phyloP scores from a whole-genome alignment of 139 green algal genomes.

The Monoraphidium neglectum region DNA sequence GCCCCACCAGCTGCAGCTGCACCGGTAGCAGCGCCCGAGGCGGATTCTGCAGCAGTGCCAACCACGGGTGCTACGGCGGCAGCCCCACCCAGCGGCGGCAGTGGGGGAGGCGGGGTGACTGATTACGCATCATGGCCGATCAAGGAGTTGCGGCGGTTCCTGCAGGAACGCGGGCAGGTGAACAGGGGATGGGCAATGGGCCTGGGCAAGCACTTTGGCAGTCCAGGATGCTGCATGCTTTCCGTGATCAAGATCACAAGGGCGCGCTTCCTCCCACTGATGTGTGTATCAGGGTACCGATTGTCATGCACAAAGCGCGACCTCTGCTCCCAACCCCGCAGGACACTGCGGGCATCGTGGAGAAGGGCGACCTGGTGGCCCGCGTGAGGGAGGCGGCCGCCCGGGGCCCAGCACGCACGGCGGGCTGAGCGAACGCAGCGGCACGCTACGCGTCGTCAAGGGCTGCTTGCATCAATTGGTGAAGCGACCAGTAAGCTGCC shows the following conservation, averaged over 20 bases:
- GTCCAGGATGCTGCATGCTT: neutral
- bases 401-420: neutral
- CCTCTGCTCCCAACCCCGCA: neutral
- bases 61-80: neutral
- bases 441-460: no score
- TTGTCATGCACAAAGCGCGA: neutral
- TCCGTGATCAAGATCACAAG: neutral
- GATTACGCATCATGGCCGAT: conserved; percentile 66
- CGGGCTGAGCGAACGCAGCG: neutral
- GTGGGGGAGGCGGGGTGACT: neutral
- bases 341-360: conserved; percentile 53
- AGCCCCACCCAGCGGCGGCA: neutral
- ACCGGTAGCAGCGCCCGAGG: neutral
- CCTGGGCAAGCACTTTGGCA: neutral
- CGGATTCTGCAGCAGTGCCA: neutral
- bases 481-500: no score
- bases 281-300: neutral
- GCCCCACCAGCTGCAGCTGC: neutral
- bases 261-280: neutral
- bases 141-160: conserved; percentile 73
- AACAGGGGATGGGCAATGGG: neutral
- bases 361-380: conserved; percentile 71
- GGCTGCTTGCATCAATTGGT: no score
- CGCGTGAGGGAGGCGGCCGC: conserved; percentile 38
- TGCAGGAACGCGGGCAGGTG: conserved; percentile 53